Base-by-base conservation (phyloP, 192 early-diverging fungal genomes). In the Mycoemilia scoparia region DNA sequence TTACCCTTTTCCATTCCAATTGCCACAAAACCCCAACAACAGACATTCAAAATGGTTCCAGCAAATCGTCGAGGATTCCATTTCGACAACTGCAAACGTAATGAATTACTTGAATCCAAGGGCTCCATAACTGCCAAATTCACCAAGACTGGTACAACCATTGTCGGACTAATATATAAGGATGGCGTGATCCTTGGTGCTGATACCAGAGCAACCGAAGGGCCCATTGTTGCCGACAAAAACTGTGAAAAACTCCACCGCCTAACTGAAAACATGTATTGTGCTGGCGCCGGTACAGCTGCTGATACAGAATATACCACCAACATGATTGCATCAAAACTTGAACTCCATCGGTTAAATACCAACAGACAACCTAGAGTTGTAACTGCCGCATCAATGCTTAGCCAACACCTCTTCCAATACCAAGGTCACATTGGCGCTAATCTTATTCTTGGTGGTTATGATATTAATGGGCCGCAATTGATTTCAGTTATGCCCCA, bases 191-290 rank as follows among this genome's bases (percentile, higher is more conserved):
- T 85, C 10, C 73, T 98, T 24, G 93, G 90, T 4, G 90, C 93
- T 13, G 93, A 98, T 56, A 98, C 93, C 7, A 78, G 93, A 51
- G 87, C 93, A 17, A 98, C 93, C 6, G 71, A 72, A 22, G 93
- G 86, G 13, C 70, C 90, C 14, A 95, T 92, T 48, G 90, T 98
- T 7, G 84, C 85, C 1, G 90, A 98, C 70, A 98, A 98, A 66
- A 95, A 98, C 64, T 95, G 90, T 63, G 74, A 84, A 65, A 98
- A 98, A 70, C 90, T 98, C 38, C 90, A 93, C 68, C 93, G 90
- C 49, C 51, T 98, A 29, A 83, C 88, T 25, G 90, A 89, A 42
- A 98, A 98, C 64, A 89, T 91, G 74, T 80, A 92, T 69, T 95
- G 90, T 64, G 87, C 87, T 50, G 90, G 93, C 38, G 93, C 90